A percentile compares a stretch with the other conserved stretches of the same genome.
These are phyloP conservation scores for Fusarium caatingaense DNA, from an alignment of 2,329 filamentous ascomycete species.

Conservation along the genomic window DNA sequence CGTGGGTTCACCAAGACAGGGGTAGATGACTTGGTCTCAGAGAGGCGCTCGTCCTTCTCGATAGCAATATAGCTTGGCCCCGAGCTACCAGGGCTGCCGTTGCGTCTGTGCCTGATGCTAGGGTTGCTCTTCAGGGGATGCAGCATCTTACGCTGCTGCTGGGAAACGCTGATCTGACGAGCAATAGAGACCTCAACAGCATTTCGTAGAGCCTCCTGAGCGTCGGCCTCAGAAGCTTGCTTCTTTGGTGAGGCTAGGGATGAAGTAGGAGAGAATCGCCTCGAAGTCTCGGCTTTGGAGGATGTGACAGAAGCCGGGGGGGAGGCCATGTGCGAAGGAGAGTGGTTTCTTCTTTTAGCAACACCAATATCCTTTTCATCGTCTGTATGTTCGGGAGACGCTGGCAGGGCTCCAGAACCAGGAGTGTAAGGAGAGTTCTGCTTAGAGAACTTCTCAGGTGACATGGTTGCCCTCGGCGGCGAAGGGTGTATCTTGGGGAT, in stretches of 20 bases:
- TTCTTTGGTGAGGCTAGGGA: slow-evolving; percentile 43
- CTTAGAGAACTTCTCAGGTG: slow-evolving; percentile 5
- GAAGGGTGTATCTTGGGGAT: slow-evolving; percentile 19
- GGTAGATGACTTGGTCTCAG: slow-evolving; percentile 56
- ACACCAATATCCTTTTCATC: slow-evolving; percentile 45
- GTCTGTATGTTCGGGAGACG: slow-evolving; percentile 53
- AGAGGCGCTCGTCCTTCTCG: slow-evolving; percentile 47
- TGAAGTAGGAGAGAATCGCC: slow-evolving; percentile 27
- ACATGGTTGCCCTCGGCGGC: slow-evolving; percentile 19
- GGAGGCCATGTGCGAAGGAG: slow-evolving; percentile 58
- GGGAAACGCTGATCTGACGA: slow-evolving; percentile 73
- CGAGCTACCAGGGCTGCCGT: slow-evolving; percentile 28
- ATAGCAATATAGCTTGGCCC: slow-evolving; percentile 36
- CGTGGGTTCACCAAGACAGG: slow-evolving; percentile 59
- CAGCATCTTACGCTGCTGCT: slow-evolving; percentile 69
- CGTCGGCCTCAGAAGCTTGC: slow-evolving; percentile 31
- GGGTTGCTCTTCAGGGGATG: slow-evolving; percentile 61
- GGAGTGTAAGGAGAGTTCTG: slow-evolving; percentile 40
- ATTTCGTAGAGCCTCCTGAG: slow-evolving; percentile 56
- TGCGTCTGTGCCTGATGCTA: slow-evolving; percentile 37
- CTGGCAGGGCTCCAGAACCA: slow-evolving; percentile 50
- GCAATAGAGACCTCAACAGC: slow-evolving; percentile 75
- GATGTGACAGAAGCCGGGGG: slow-evolving; percentile 52
- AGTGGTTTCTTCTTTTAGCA: slow-evolving; percentile 49
- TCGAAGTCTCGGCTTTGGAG: slow-evolving; percentile 21